A percentile compares a stretch with the other conserved stretches of the same genome.
Evolutionary conservation across 257 asterid genomes (phyloP).

Genomic region (Plantago major): DNA sequence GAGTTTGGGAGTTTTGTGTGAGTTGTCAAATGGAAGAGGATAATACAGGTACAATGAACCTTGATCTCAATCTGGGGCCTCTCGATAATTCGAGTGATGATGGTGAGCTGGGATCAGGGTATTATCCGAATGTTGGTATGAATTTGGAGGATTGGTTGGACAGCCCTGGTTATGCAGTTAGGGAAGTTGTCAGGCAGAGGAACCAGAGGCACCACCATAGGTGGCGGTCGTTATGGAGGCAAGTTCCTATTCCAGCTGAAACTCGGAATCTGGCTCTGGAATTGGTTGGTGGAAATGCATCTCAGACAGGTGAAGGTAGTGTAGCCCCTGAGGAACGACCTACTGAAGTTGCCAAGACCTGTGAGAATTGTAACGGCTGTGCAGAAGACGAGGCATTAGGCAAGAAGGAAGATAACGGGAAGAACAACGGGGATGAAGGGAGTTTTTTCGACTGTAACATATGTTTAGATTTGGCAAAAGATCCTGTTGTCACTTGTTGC

Average conservation of each 20-base stretch:
- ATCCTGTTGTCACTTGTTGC: slow-evolving; percentile 94
- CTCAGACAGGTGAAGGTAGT: slow-evolving; percentile 78
- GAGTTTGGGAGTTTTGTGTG: slow-evolving; percentile 2
- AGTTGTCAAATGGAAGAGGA: slow-evolving; percentile 55
- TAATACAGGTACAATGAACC: slow-evolving; percentile 57
- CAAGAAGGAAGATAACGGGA: slow-evolving; percentile 58
- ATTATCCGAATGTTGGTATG: slow-evolving; percentile 46
- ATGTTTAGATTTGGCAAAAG: slow-evolving; percentile 86
- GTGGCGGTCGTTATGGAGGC: slow-evolving; percentile 73
- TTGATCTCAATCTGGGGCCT: slow-evolving; percentile 95
- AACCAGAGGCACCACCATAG: slow-evolving; percentile 27
- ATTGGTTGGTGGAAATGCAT: slow-evolving; percentile 40
- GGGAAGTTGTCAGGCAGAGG: slow-evolving; percentile 58
- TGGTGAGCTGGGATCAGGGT: slow-evolving; percentile 30
- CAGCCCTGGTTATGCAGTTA: slow-evolving; percentile 29
- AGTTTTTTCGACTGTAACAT: slow-evolving; percentile 90
- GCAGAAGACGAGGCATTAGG: slow-evolving; percentile 42
- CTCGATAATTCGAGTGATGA: slow-evolving; percentile 52
- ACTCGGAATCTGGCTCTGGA: slow-evolving; percentile 63
- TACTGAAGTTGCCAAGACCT: slow-evolving; percentile 33
- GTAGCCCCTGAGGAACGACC: slow-evolving; percentile 49
- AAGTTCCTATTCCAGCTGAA: slow-evolving; percentile 57
- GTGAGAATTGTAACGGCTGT: slow-evolving; percentile 45
- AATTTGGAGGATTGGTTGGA: slow-evolving; percentile 85
- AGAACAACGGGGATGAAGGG: slow-evolving; percentile 52